These are phyloP conservation scores for Phytophthora fragariae DNA, from an alignment of 352 stramenopile species.

Conservation along the genomic window DNA sequence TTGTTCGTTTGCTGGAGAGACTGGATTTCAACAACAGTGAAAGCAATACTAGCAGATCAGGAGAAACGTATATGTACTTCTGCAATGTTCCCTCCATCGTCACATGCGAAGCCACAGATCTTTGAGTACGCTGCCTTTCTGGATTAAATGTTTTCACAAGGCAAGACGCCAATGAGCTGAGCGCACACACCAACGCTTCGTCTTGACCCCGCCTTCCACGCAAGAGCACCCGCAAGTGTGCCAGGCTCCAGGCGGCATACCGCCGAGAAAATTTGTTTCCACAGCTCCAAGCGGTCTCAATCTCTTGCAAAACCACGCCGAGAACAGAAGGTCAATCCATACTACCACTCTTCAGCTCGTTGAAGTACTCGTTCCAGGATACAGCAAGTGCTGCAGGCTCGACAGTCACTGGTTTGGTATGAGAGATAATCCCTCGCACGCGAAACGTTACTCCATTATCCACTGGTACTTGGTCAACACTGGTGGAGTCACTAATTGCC, in stretches of 20 bases:
- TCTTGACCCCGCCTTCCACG: neutral
- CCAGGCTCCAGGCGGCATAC: slow-evolving; percentile 63
- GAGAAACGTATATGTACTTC: neutral
- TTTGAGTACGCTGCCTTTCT: slow-evolving; percentile 38
- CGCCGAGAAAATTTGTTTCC: slow-evolving; percentile 50
- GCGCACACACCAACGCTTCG: slow-evolving; percentile 1
- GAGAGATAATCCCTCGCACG: slow-evolving; percentile 6
- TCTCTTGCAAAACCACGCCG: slow-evolving; percentile 41
- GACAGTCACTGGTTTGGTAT: slow-evolving; percentile 1
- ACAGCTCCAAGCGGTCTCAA: slow-evolving; percentile 54
- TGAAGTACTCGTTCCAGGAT: slow-evolving; percentile 27
- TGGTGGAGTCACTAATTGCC: neutral
- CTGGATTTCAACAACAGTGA: neutral
- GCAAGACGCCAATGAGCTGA: slow-evolving; percentile 19
- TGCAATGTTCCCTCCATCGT: neutral
- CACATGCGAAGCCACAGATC: slow-evolving; percentile 37
- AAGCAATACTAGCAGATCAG: neutral
- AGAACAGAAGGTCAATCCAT: slow-evolving; percentile 16
- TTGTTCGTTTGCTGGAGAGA: slow-evolving; percentile 5
- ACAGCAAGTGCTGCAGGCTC: slow-evolving; percentile 16
- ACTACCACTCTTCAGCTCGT: slow-evolving; percentile 6
- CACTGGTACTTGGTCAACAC: neutral
- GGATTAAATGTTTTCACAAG: slow-evolving; percentile 17
- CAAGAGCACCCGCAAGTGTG: slow-evolving; percentile 29
- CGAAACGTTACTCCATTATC: slow-evolving; percentile 13